Percentiles rank a stretch among this genome's conserved stretches.
Evolutionary conservation across 805 yeast genomes (phyloP).

Genomic region (Wickerhamomyces chambardii): DNA sequence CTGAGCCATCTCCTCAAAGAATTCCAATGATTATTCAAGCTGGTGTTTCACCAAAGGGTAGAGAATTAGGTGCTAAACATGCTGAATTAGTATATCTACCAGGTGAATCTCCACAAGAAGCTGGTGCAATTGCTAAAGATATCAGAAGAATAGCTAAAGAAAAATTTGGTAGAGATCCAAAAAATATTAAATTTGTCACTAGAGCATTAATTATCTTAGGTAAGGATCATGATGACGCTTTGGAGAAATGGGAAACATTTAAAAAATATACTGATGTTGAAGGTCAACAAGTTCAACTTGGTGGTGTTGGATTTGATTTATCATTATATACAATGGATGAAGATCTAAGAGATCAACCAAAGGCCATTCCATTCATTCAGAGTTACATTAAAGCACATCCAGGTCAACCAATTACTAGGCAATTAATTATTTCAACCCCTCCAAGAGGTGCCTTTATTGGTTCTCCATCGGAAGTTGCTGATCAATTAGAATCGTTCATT

Average conservation of each 20-base stretch:
- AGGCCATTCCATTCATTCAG: neutral
- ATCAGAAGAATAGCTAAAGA: slow-evolving; percentile 22
- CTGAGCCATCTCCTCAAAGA: slow-evolving; percentile 31
- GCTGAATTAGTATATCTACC: slow-evolving; percentile 30
- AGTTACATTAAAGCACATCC: slow-evolving; percentile 6
- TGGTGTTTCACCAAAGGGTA: slow-evolving; percentile 30
- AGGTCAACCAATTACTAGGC: slow-evolving; percentile 1
- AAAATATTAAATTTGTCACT: slow-evolving; percentile 26
- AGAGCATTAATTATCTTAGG: slow-evolving; percentile 25
- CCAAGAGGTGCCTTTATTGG: slow-evolving; percentile 18
- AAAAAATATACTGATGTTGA: slow-evolving; percentile 21
- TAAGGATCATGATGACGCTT: slow-evolving; percentile 29
- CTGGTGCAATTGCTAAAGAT: slow-evolving; percentile 19
- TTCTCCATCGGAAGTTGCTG: slow-evolving; percentile 25
- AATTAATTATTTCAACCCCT: neutral
- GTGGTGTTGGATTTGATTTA: slow-evolving; percentile 30
- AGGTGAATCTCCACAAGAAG: slow-evolving; percentile 23
- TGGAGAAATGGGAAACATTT: slow-evolving; percentile 21
- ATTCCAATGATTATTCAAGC: slow-evolving; percentile 33
- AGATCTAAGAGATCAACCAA: slow-evolving; percentile 17
- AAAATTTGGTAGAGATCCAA: slow-evolving; percentile 24
- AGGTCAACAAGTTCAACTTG: slow-evolving; percentile 28
- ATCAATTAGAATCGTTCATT: slow-evolving; percentile 27
- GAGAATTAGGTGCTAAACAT: slow-evolving; percentile 29
- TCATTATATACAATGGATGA: slow-evolving; percentile 22